Base-by-base conservation (phyloP, 1,284 basidiomycete genomes). In the Polyporus tsugae region DNA sequence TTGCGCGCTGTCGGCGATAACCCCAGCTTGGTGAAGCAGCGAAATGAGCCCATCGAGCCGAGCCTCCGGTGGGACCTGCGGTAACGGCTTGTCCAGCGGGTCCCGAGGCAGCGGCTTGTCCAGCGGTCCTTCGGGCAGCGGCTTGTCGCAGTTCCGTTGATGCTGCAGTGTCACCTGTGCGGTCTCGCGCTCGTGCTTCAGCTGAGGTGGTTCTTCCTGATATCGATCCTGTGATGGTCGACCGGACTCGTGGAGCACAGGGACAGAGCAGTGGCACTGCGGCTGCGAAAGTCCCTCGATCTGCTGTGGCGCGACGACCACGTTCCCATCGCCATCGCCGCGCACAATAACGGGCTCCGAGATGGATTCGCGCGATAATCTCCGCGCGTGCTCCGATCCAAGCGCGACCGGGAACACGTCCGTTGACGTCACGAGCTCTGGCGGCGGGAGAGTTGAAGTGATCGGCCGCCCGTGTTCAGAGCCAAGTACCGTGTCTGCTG, bases 401-500 rank as follows among this genome's bases (percentile, higher is more conserved):
- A 35, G 53, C 53, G 33, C 55, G 36, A 11, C 33, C 55, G 55
- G 19, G n/a, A 35, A n/a, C n/a, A 35, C 29, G 2, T 38, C 36
- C 19, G 35, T 41, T 6, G 58, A 41, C 58, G 38, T 39, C 22
- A 25, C 36, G 36, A 29, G 38, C 22, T 38, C 39, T n/a, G 36
- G 58, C 6, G 36, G 22, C 22, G 13, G 13, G 22, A 29, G 58
- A 11, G 19, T 35, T 22, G n/a, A 22, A 22, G 33, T 22, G 15
- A 39, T 36, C 57, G 35, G 36, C 36, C 11, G 57, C 36, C 36
- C 36, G 33, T 19, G 15, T 15, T n/a, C 19, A n/a, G 19, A 22
- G 62, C 68, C n/a, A 63, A 66, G 46, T 62, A 60, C 15, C 33
- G 33, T 11, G 72, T 67, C 55, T 74, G 59, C 49, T 71, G 71